Evolutionary conservation across 306 rosid genomes (phyloP).

Genomic region (Biancaea sappan): DNA sequence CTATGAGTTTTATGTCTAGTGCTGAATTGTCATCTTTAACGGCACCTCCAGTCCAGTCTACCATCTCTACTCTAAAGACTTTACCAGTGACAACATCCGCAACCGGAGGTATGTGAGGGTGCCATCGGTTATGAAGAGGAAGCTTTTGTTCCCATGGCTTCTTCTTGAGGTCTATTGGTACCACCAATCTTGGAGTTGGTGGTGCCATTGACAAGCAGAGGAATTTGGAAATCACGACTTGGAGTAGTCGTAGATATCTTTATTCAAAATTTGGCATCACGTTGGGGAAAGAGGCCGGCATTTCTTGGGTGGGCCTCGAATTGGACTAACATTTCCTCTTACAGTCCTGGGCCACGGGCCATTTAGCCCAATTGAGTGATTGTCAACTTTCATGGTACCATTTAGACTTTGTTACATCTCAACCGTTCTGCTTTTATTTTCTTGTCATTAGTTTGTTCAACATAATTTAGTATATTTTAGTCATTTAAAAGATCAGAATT

Average conservation of each 20-base stretch:
- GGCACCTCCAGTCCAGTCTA: slow-evolving; percentile 84
- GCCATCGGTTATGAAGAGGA: slow-evolving; percentile 93
- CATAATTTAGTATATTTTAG: neutral
- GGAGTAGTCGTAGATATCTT: neutral
- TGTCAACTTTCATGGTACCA: neutral
- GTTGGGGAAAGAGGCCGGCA: neutral
- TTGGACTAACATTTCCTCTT: neutral
- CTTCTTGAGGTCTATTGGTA: slow-evolving; percentile 66
- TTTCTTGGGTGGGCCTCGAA: slow-evolving; percentile 35
- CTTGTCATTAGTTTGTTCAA: neutral
- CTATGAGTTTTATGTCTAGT: slow-evolving; percentile 56
- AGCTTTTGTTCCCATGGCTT: slow-evolving; percentile 75
- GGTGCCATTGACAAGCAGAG: slow-evolving; percentile 63
- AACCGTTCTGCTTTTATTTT: neutral
- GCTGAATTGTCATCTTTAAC: slow-evolving; percentile 70
- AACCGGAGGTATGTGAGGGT: slow-evolving; percentile 65
- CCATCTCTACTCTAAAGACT: slow-evolving; percentile 75
- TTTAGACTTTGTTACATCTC: neutral
- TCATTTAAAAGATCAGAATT: neutral
- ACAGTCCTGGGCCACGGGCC: neutral
- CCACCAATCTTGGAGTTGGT: slow-evolving; percentile 52
- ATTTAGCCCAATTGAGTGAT: neutral
- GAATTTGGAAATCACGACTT: slow-evolving; percentile 1
- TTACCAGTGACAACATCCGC: slow-evolving; percentile 52
- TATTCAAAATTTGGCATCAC: slow-evolving; percentile 21